These are phyloP conservation scores for Diplocarpon rosae DNA, from an alignment of 2,329 filamentous ascomycete species.

Conservation along the genomic window DNA sequence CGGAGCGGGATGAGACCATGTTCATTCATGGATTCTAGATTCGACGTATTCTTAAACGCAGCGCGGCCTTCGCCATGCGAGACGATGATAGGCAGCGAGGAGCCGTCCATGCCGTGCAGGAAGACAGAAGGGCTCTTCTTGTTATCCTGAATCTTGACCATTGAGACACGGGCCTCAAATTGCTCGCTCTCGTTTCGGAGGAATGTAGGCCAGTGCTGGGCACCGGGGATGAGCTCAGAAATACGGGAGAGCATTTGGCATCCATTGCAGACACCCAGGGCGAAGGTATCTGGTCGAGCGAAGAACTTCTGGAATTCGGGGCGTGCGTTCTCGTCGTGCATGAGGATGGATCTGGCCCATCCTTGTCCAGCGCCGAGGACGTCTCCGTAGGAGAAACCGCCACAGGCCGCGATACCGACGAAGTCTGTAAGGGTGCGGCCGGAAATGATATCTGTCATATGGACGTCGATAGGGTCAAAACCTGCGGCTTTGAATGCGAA, in stretches of 20 bases:
- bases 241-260: constrained; percentile 88
- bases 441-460: constrained; percentile 87
- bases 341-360: constrained; percentile 87
- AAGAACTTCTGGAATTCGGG: constrained; percentile 80
- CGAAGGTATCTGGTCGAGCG: constrained; percentile 76
- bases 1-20: constrained; percentile 64
- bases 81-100: constrained; percentile 72
- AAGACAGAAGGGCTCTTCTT: constrained; percentile 61
- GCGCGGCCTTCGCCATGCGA: constrained; percentile 89
- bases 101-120: constrained; percentile 77
- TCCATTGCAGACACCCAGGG: constrained; percentile 91
- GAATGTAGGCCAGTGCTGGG: constrained; percentile 74
- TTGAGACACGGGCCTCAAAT: constrained; percentile 79
- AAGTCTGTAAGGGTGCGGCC: constrained; percentile 74
- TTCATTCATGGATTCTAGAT: constrained; percentile 44
- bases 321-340: constrained; percentile 63
- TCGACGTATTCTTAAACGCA: constrained; percentile 46
- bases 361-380: constrained; percentile 90
- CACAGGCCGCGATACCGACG: constrained; percentile 83
- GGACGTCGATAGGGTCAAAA: constrained; percentile 84
- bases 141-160: constrained; percentile 68
- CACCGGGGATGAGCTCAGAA: constrained; percentile 77
- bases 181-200: constrained; percentile 76
- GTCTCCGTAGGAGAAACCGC: constrained; percentile 86
- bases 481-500: constrained; percentile 88